Conservation (phyloP, 768 basidiomycete species). For the Candolleomyces efflorescens region DNA sequence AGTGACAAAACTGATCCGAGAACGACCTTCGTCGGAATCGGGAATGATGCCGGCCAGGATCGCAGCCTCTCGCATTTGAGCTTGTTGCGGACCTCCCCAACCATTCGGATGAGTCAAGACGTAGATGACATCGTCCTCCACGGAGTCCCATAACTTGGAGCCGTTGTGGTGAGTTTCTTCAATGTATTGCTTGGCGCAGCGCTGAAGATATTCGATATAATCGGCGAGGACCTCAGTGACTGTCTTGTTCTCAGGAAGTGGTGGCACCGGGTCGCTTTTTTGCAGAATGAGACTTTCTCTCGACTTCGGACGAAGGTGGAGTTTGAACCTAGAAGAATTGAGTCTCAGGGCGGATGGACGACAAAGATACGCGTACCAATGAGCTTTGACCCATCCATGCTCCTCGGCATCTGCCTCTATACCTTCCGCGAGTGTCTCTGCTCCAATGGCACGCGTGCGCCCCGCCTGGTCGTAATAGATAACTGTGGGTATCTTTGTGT, state of each 20-base stretch:
- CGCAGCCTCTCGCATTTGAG: slow-evolving; percentile 43
- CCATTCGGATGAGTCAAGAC: slow-evolving; percentile 49
- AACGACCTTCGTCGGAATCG: slow-evolving; percentile 21
- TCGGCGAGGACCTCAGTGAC: slow-evolving; percentile 32
- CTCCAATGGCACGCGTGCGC: slow-evolving; percentile 1
- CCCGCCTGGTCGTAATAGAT: slow-evolving; percentile 26
- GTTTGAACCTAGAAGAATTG: slow-evolving; percentile 22
- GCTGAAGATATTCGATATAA: slow-evolving; percentile 36
- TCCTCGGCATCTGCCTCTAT: slow-evolving; percentile 9
- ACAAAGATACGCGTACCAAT: slow-evolving; percentile 5
- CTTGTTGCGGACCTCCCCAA: slow-evolving; percentile 51
- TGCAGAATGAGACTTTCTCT: neutral
- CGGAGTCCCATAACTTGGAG: slow-evolving; percentile 18
- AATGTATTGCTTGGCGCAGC: slow-evolving; percentile 32
- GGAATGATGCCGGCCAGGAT: slow-evolving; percentile 41
- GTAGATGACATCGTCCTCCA: slow-evolving; percentile 33
- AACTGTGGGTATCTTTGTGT: slow-evolving; percentile 32
- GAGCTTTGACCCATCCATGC: slow-evolving; percentile 7
- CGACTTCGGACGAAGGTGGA: slow-evolving; percentile 25
- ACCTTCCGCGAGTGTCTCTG: slow-evolving; percentile 8
- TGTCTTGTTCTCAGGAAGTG: slow-evolving; percentile 37
- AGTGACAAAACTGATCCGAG: slow-evolving; percentile 44
- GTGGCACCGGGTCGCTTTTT: slow-evolving; percentile 16
- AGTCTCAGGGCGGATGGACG: slow-evolving; percentile 25
- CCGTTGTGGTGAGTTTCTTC: slow-evolving; percentile 31